phyloP scores from a whole-genome alignment of 2,329 filamentous ascomycete genomes.

The Lasiodiplodia sp. region DNA sequence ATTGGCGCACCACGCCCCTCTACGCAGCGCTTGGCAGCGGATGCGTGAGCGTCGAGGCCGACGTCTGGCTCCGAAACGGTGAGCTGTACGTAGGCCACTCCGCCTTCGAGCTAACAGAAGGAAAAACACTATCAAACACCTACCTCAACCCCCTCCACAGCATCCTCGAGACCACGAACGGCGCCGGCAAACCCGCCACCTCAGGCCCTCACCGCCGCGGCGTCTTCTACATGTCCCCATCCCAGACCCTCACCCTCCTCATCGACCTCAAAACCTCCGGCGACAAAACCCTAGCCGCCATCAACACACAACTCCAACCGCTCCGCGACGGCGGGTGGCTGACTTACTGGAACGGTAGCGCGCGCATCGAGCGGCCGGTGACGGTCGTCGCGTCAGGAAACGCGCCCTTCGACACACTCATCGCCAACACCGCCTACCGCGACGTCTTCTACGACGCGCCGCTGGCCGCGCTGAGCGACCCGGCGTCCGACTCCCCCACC shows the following conservation, averaged over 20 bases:
- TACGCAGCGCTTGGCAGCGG: slow-evolving; percentile 62
- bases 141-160: slow-evolving; percentile 61
- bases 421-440: slow-evolving; percentile 55
- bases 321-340: slow-evolving; percentile 59
- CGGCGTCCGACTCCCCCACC: background rate
- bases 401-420: slow-evolving; percentile 57
- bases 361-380: slow-evolving; percentile 52
- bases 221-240: slow-evolving; percentile 59
- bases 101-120: slow-evolving; percentile 52
- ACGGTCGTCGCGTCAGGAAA: slow-evolving; percentile 63
- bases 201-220: slow-evolving; percentile 53
- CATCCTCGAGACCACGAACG: slow-evolving; percentile 55
- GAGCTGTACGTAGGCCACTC: slow-evolving; percentile 64
- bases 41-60: slow-evolving; percentile 65
- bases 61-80: slow-evolving; percentile 61
- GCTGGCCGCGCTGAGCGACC: slow-evolving; percentile 44
- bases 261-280: slow-evolving; percentile 59
- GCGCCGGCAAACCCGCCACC: slow-evolving; percentile 45
- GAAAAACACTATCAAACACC: slow-evolving; percentile 57
- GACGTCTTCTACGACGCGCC: slow-evolving; percentile 66
- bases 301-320: slow-evolving; percentile 51
- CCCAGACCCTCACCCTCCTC: slow-evolving; percentile 59
- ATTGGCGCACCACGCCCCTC: slow-evolving; percentile 62
- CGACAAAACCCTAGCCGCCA: slow-evolving; percentile 43
- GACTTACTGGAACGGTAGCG: slow-evolving; percentile 57